phyloP scores from a whole-genome alignment of 2,329 filamentous ascomycete genomes.

The Aureobasidium lini region DNA sequence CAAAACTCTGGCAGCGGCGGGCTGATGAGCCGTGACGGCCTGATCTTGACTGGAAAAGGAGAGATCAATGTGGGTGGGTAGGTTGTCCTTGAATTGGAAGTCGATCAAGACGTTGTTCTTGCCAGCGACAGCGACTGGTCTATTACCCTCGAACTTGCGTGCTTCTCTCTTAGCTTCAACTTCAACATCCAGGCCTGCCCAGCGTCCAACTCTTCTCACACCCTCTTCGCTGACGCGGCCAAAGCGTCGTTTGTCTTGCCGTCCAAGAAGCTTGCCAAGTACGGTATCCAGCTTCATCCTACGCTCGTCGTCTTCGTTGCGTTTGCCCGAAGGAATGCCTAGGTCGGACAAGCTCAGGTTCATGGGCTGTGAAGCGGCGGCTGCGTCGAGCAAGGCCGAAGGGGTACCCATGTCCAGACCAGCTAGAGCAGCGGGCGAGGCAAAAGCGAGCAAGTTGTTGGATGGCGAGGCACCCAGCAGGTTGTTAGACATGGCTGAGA shows the following conservation, averaged over 20 bases:
- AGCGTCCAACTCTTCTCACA: constrained; percentile 61
- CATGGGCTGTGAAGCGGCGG: constrained; percentile 34
- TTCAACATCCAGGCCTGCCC: constrained; percentile 52
- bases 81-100: constrained; percentile 23
- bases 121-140: constrained; percentile 31
- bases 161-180: constrained; percentile 20
- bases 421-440: constrained; percentile 37
- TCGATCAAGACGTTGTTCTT: constrained; percentile 28
- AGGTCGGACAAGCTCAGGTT: constrained; percentile 35
- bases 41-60: constrained; percentile 54
- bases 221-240: constrained; percentile 67
- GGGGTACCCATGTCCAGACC: constrained; percentile 30
- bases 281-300: constrained; percentile 50
- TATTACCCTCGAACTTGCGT: constrained; percentile 23
- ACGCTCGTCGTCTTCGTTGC: constrained; percentile 47
- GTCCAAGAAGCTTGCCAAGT: constrained; percentile 39
- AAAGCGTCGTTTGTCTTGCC: constrained; percentile 44
- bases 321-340: constrained; percentile 31
- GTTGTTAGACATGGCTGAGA: constrained; percentile 19
- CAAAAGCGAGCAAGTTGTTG: constrained; percentile 28
- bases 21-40: constrained; percentile 53
- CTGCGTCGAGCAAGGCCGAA: constrained; percentile 14
- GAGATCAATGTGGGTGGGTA: constrained; percentile 50
- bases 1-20: constrained; percentile 58
- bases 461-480: constrained; percentile 24